Conservation (phyloP, 192 early-diverging fungal species). For the Coemansia sp. region DNA sequence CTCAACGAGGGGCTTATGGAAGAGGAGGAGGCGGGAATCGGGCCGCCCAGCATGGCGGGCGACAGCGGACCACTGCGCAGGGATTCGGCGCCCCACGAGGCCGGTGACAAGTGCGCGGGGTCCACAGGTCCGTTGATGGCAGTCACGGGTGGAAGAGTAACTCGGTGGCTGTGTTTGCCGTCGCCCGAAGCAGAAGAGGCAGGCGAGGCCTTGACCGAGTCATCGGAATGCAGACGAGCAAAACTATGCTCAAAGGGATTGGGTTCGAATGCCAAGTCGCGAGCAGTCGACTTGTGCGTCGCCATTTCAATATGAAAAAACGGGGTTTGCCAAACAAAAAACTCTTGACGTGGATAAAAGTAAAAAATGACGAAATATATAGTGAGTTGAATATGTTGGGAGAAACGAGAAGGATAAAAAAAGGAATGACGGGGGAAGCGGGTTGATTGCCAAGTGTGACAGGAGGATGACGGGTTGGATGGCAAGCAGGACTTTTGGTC, state of each 20-base stretch:
- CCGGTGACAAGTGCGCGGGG: conserved; percentile 21
- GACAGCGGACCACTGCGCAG: conserved; percentile 70
- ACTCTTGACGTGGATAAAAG: not conserved
- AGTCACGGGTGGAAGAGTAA: conserved; percentile 69
- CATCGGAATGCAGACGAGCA: conserved; percentile 38
- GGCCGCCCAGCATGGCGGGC: conserved; percentile 72
- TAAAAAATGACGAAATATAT: too few relatives aligned
- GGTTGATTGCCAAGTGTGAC: not conserved
- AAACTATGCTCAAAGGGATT: conserved; percentile 89
- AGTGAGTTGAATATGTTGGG: not conserved
- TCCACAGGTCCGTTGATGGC: conserved; percentile 57
- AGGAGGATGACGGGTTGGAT: too few relatives aligned
- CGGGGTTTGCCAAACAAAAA: not conserved
- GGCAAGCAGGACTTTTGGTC: too few relatives aligned
- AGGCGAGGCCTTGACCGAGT: conserved; percentile 2
- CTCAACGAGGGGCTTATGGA: too few relatives aligned
- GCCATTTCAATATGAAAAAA: not conserved
- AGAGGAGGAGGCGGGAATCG: conserved; percentile 39
- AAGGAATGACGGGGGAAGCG: not conserved
- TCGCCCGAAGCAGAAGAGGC: not conserved
- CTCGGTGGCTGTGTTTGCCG: conserved; percentile 9
- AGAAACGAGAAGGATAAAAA: not conserved
- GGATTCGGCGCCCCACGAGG: conserved; percentile 57
- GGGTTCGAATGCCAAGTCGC: conserved; percentile 79
- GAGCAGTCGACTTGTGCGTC: not conserved